Conservation (phyloP, 139 green algal species). For the Picochlorum sp. region DNA sequence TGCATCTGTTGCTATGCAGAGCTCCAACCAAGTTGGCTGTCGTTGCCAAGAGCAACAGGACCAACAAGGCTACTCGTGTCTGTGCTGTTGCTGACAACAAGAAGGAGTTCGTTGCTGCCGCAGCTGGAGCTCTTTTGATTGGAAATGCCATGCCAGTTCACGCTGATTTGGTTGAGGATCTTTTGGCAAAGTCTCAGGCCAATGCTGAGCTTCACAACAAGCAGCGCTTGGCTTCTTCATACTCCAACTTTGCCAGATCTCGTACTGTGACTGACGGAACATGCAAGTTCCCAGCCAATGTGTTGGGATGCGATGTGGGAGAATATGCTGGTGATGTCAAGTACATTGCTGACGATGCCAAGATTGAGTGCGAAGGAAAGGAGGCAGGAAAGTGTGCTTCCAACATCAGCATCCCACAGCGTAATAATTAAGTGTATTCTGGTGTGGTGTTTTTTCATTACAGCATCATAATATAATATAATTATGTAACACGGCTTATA, state of each 20-base stretch:
- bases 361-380: constrained; percentile 18
- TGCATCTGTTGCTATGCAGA: too few species aligned
- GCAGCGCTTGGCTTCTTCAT: constrained; percentile 54
- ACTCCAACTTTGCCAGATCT: constrained; percentile 53
- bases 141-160: background rate
- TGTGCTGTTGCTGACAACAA: background rate
- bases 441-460: background rate
- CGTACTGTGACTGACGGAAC: constrained; percentile 54
- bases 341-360: constrained; percentile 52
- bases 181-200: constrained; percentile 45
- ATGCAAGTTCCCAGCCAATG: constrained; percentile 56
- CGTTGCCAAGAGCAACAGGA: background rate
- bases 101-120: background rate
- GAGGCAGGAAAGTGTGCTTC: constrained; percentile 24
- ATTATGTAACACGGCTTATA: background rate
- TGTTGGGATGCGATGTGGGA: constrained; percentile 58
- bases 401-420: constrained; percentile 16
- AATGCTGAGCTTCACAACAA: constrained; percentile 69
- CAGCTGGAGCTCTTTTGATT: background rate
- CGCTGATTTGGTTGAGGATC: constrained; percentile 35
- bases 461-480: background rate
- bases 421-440: constrained; percentile 1
- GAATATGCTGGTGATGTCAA: constrained; percentile 43
- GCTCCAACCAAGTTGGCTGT: too few species aligned
- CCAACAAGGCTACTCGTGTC: background rate